Conservation (phyloP, 768 basidiomycete species). For the Suillus subalutaceus region DNA sequence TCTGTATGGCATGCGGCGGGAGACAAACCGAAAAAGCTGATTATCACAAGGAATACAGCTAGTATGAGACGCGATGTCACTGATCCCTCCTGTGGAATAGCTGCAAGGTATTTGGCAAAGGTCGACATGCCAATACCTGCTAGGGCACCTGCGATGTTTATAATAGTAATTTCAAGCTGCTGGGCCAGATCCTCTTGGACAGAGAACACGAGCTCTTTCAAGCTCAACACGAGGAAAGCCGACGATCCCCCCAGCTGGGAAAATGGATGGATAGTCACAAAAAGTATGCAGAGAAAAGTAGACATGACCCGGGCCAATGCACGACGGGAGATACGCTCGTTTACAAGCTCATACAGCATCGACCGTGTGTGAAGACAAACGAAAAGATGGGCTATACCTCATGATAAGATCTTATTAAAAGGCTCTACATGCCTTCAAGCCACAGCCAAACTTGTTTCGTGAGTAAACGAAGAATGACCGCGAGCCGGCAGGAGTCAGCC, state of each 20-base stretch:
- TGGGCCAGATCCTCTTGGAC: slow-evolving; percentile 50
- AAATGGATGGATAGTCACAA: slow-evolving; percentile 43
- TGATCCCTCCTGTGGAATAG: slow-evolving; percentile 27
- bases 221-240: slow-evolving; percentile 41
- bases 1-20: background rate
- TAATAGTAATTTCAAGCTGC: slow-evolving; percentile 47
- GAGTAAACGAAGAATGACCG: background rate
- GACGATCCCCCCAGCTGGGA: slow-evolving; percentile 40
- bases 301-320: slow-evolving; percentile 45
- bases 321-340: slow-evolving; percentile 22
- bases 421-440: background rate
- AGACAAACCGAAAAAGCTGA: slow-evolving; percentile 41
- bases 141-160: slow-evolving; percentile 47
- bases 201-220: slow-evolving; percentile 52
- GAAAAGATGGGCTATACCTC: background rate
- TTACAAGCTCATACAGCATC: slow-evolving; percentile 2
- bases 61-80: slow-evolving; percentile 37
- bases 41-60: slow-evolving; percentile 42
- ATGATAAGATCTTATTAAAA: background rate
- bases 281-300: slow-evolving; percentile 43
- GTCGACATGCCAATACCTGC: slow-evolving; percentile 42
- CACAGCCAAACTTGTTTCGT: background rate
- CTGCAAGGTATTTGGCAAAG: slow-evolving; percentile 37
- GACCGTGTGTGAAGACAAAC: background rate
- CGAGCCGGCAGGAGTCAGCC: background rate